Conservation (phyloP, 768 basidiomycete genomes). For the Leucocoprinus leucothites region DNA sequence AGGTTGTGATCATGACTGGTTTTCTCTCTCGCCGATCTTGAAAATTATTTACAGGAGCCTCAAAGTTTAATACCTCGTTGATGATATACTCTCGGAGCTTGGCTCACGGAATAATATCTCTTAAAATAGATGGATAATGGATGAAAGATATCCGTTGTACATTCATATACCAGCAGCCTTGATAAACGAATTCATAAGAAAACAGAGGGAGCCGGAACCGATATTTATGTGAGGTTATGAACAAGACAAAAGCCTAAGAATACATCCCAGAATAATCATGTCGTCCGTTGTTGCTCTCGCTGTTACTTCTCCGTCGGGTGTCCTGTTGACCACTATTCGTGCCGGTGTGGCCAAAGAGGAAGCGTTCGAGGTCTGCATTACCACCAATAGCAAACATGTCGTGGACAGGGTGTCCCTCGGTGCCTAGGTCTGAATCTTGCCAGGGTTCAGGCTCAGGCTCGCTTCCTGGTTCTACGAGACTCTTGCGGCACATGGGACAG, state of each 20-base stretch:
- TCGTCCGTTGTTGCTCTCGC: slow-evolving; percentile 16
- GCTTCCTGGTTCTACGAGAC: slow-evolving; percentile 13
- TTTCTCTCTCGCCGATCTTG: not conserved
- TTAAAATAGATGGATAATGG: not conserved
- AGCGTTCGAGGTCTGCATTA: not conserved
- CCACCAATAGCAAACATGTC: not conserved
- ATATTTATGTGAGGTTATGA: not conserved
- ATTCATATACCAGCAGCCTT: not conserved
- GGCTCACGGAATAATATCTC: not conserved
- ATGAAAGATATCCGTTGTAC: slow-evolving; percentile 4
- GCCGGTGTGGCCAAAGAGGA: not conserved
- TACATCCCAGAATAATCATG: slow-evolving; percentile 54
- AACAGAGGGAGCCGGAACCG: too few species aligned
- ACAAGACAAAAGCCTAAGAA: slow-evolving; percentile 33
- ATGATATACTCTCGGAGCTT: not conserved
- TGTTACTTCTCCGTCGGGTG: not conserved
- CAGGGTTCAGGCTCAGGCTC: not conserved
- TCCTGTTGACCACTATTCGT: not conserved
- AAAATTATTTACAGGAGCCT: not conserved
- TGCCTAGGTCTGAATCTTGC: not conserved
- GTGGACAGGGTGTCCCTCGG: not conserved
- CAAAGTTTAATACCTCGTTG: not conserved
- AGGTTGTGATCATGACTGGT: not conserved
- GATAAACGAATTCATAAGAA: not conserved
- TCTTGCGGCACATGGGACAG: slow-evolving; percentile 16